Percentiles rank a stretch among this genome's conserved stretches.
phyloP scores from a whole-genome alignment of 306 rosid species.

The Biancaea sappan region DNA sequence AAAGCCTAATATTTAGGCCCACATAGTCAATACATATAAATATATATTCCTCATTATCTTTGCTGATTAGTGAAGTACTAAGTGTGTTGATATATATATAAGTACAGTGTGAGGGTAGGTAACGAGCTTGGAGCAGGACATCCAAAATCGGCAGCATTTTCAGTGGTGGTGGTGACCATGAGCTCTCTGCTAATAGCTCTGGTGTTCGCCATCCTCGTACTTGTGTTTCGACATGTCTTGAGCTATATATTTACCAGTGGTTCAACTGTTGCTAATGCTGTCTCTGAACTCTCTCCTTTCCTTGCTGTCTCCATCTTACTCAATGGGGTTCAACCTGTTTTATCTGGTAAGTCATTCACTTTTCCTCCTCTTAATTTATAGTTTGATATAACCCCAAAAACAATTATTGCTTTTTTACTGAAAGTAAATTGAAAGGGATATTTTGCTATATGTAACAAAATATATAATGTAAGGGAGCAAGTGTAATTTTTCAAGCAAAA shows the following conservation, averaged over 20 bases:
- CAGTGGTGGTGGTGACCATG: constrained; percentile 39
- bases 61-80: background rate
- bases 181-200: constrained; percentile 40
- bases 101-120: constrained; percentile 50
- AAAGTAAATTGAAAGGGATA: too few relatives aligned
- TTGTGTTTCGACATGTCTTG: constrained; percentile 36
- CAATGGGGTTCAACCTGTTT: constrained; percentile 58
- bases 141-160: constrained; percentile 54
- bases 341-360: constrained; percentile 43
- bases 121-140: constrained; percentile 65
- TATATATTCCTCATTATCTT: too few relatives aligned
- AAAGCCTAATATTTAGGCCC: too few relatives aligned
- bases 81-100: too few relatives aligned
- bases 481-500: too few relatives aligned
- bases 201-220: constrained; percentile 37
- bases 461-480: too few relatives aligned
- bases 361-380: background rate
- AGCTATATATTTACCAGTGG: constrained; percentile 52
- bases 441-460: too few relatives aligned
- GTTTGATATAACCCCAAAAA: too few relatives aligned
- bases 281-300: constrained; percentile 50
- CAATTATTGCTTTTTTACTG: too few relatives aligned
- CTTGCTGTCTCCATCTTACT: constrained; percentile 44
- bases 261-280: constrained; percentile 46
- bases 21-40: background rate